phyloP scores from a whole-genome alignment of 2,329 filamentous ascomycete species.

The Cryoendolithus antarcticus region DNA sequence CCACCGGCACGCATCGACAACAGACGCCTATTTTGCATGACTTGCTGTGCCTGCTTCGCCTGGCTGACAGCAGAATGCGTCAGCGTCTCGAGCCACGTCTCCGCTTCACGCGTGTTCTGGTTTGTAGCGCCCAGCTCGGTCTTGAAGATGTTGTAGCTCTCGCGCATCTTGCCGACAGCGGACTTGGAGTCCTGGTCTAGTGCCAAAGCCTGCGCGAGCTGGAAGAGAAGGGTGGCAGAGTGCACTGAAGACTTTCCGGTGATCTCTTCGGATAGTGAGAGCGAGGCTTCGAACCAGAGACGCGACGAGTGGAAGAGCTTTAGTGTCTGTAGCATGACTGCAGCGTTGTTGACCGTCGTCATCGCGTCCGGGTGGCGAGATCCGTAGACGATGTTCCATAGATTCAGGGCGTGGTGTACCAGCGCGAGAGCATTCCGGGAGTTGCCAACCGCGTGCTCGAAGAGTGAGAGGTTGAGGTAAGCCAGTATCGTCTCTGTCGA shows the following conservation, averaged over 20 bases:
- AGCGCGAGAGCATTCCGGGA: constrained; percentile 79
- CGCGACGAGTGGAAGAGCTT: constrained; percentile 92
- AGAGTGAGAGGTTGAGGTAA: constrained; percentile 90
- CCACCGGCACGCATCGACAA: constrained; percentile 10
- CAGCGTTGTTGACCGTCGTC: constrained; percentile 96
- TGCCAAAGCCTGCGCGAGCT: constrained; percentile 87
- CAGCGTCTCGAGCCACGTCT: constrained; percentile 90
- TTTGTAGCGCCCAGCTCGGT: constrained; percentile 75
- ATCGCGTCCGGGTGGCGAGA: constrained; percentile 91
- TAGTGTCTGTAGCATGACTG: constrained; percentile 93
- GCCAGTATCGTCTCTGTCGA: constrained; percentile 86
- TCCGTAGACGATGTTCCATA: constrained; percentile 97
- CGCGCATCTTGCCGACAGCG: constrained; percentile 85
- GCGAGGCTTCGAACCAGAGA: constrained; percentile 90
- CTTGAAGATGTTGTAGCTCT: constrained; percentile 93
- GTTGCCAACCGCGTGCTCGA: constrained; percentile 84
- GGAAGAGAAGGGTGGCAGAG: constrained; percentile 89
- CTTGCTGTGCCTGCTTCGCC: constrained; percentile 80
- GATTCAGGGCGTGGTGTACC: constrained; percentile 79
- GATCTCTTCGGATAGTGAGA: constrained; percentile 76
- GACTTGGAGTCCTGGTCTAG: constrained; percentile 91
- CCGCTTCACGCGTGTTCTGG: constrained; percentile 95
- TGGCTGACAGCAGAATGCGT: constrained; percentile 92
- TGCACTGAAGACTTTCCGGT: constrained; percentile 86
- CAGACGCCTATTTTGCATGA: constrained; percentile 18